Base-by-base conservation (phyloP, 805 yeast genomes). In the Ogataea angusta region DNA sequence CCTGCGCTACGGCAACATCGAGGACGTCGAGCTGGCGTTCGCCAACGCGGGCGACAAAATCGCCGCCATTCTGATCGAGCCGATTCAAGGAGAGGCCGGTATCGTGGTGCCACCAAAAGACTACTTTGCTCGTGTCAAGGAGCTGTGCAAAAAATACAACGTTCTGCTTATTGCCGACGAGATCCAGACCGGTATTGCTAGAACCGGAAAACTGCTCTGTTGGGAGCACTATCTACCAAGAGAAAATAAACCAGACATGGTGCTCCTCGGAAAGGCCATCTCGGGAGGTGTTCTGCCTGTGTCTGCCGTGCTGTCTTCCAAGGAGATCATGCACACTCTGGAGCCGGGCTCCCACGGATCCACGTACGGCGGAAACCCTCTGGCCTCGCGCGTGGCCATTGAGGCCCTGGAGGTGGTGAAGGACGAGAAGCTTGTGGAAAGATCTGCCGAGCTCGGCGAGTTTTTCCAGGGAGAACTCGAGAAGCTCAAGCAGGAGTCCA, bases 81-180 rank as follows among this genome's bases (percentile, higher is more conserved):
- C 97, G 48, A 90, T 90, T 58, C 98, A 91, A 66, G 98, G 98
- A 63, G 98, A 91, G 65, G 98, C 98, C 24, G 98, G 98, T 53
- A 91, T 91, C 51, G 91, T 90, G 19, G 96, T 90, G 18, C 97
- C 98, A 39, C 93, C 93, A 51, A 68, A 62, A 36, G 95, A 78
- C 55, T 91, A 90, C 69, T 75, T 91, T 52, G 66, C 80, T 38
- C 69, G 72, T 54, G 96, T 90, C 23, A 76, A 77, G 51, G 80
- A 67, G 40, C 72, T 88, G 47, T 88, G 96, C 70, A 78, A 78
- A 56, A 68, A 88, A 66, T 73, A 90, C 74, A 89, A 91, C 57
- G 90, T 87, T 24, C 71, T 91, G 61, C 76, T 91, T 56, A 90
- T 91, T 66, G 88, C 95, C 60, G 98, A 91, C 63, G 98, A 91